phyloP scores from a whole-genome alignment of 2,329 filamentous ascomycete genomes.

The Fusarium lyarnte region DNA sequence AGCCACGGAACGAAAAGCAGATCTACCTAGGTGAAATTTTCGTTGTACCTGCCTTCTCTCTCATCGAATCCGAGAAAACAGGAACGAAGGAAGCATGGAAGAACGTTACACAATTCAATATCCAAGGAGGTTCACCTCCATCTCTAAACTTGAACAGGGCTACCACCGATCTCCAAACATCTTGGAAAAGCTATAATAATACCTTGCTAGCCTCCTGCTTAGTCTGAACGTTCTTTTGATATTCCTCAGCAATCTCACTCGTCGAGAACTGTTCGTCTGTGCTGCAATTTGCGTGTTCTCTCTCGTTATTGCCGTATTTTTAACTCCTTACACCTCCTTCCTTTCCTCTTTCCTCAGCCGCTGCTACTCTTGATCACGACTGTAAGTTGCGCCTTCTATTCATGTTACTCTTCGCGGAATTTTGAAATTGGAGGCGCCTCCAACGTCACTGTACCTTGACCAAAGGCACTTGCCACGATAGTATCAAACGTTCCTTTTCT shows the following conservation, averaged over 20 bases:
- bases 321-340: background rate
- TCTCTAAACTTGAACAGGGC: background rate
- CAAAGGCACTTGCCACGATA: constrained; percentile 9
- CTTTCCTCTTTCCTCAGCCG: background rate
- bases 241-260: background rate
- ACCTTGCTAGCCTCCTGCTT: constrained; percentile 2
- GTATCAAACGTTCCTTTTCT: constrained; percentile 6
- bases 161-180: background rate
- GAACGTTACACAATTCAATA: background rate
- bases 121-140: background rate
- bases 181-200: constrained; percentile 17
- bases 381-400: constrained; percentile 7
- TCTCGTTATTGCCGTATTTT: background rate
- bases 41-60: background rate
- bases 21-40: background rate
- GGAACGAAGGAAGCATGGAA: background rate
- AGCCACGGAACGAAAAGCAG: constrained; percentile 3
- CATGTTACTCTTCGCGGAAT: background rate
- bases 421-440: constrained; percentile 13
- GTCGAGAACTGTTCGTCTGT: constrained; percentile 4
- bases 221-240: constrained; percentile 4
- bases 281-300: constrained; percentile 9
- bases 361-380: background rate
- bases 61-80: background rate
- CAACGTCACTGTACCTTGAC: constrained; percentile 19